Conservation (phyloP, 257 asterid genomes). For the Petunia axillaris region DNA sequence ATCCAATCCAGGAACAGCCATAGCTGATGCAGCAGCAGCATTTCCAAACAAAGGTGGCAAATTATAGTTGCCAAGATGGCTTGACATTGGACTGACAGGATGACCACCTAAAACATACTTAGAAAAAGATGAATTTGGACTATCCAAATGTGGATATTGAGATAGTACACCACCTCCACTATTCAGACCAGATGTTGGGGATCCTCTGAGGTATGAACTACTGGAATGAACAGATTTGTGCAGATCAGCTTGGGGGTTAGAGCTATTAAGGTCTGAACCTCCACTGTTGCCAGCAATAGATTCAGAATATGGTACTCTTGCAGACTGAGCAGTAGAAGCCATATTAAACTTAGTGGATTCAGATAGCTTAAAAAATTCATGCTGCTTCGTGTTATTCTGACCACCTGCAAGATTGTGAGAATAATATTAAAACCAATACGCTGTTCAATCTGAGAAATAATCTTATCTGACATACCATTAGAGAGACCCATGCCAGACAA, state of each 20-base stretch:
- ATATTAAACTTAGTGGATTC: conserved; percentile 47
- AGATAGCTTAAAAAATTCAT: conserved; percentile 45
- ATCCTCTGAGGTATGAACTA: conserved; percentile 61
- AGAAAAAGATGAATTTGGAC: conserved; percentile 72
- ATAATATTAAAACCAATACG: conserved; percentile 26
- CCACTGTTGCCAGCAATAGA: conserved; percentile 44
- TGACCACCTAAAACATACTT: conserved; percentile 65
- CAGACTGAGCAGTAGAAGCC: conserved; percentile 41
- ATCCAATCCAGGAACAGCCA: conserved; percentile 80
- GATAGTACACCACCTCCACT: conserved; percentile 56
- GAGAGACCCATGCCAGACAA: conserved; percentile 82
- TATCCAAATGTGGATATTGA: conserved; percentile 71
- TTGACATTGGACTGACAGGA: conserved; percentile 69
- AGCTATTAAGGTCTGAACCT: conserved; percentile 42
- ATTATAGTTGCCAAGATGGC: conserved; percentile 66
- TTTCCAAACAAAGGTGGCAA: conserved; percentile 90
- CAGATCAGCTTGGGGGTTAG: conserved; percentile 48
- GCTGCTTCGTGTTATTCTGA: conserved; percentile 60
- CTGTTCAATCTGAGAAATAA: conserved; percentile 47
- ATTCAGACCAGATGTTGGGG: conserved; percentile 52
- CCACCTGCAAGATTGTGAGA: conserved; percentile 57
- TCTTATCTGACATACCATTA: conserved; percentile 54
- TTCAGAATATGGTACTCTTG: conserved; percentile 40
- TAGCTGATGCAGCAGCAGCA: conserved; percentile 90
- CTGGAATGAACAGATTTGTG: conserved; percentile 52